Evolutionary conservation across 140 eudicot species (phyloP).

Genomic region (Bidens hawaiensis): DNA sequence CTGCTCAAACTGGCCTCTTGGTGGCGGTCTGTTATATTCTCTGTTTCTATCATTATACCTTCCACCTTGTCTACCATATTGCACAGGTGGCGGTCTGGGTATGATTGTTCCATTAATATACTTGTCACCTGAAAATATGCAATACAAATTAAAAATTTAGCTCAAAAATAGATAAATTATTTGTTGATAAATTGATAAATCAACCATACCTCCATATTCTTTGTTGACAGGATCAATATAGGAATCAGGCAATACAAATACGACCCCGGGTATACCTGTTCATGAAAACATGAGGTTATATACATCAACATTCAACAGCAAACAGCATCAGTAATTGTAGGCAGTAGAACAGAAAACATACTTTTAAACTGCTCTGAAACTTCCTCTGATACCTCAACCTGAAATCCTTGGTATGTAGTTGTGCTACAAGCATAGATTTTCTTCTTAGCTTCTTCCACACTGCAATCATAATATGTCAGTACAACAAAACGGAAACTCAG

Average conservation of each 20-base stretch:
- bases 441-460: slow-evolving; percentile 97
- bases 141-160: not conserved
- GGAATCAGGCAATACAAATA: slow-evolving; percentile 90
- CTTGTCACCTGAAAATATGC: slow-evolving; percentile 67
- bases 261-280: slow-evolving; percentile 81
- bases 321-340: not conserved
- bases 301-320: slow-evolving; percentile 1
- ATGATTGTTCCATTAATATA: slow-evolving; percentile 74
- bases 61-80: slow-evolving; percentile 54
- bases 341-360: slow-evolving; percentile 1
- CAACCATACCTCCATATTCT: slow-evolving; percentile 77
- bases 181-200: not conserved
- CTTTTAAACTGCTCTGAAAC: slow-evolving; percentile 76
- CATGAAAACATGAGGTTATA: not conserved
- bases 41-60: slow-evolving; percentile 48
- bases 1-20: slow-evolving; percentile 32
- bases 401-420: slow-evolving; percentile 84
- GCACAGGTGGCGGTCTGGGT: slow-evolving; percentile 83
- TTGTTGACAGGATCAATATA: slow-evolving; percentile 91
- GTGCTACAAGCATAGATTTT: slow-evolving; percentile 93
- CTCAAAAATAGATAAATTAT: not conserved
- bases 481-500: not conserved
- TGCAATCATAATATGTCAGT: slow-evolving; percentile 21
- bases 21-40: slow-evolving; percentile 44
- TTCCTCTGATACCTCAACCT: slow-evolving; percentile 74